These are phyloP conservation scores for Chenopodium suecicum DNA, from an alignment of 148 eudicot genomes.

Conservation along the genomic window DNA sequence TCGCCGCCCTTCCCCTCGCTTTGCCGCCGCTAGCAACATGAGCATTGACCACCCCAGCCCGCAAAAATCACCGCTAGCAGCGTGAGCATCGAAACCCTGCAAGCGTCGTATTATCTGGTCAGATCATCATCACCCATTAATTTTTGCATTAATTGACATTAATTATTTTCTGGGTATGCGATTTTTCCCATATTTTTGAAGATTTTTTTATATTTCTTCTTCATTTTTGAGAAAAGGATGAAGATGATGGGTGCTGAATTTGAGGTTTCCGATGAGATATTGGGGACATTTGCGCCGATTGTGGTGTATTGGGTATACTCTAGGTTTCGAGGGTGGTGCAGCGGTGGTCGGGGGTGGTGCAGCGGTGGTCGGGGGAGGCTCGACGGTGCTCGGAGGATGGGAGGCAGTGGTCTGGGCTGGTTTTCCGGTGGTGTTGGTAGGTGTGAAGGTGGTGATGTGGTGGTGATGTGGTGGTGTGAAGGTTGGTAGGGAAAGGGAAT, in stretches of 20 bases:
- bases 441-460: no score
- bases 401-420: no score
- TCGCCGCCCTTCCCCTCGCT: no score
- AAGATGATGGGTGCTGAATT: conserved; percentile 32
- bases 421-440: no score
- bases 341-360: no score
- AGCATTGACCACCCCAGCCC: no score
- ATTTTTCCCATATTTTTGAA: not conserved
- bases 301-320: conserved; percentile 84
- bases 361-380: no score
- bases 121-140: not conserved
- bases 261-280: conserved; percentile 58
- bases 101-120: not conserved
- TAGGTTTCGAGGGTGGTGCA: conserved; percentile 17
- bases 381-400: no score
- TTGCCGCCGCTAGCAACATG: no score
- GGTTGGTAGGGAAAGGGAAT: no score
- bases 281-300: conserved; percentile 78
- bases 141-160: not conserved
- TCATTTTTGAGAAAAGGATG: not conserved
- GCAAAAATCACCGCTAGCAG: no score
- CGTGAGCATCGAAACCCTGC: not conserved
- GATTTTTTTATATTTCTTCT: not conserved
- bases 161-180: conserved; percentile 14
- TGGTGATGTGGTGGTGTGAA: no score